Conservation (phyloP, 352 stramenopile genomes). For the Phytopythium aichiense region DNA sequence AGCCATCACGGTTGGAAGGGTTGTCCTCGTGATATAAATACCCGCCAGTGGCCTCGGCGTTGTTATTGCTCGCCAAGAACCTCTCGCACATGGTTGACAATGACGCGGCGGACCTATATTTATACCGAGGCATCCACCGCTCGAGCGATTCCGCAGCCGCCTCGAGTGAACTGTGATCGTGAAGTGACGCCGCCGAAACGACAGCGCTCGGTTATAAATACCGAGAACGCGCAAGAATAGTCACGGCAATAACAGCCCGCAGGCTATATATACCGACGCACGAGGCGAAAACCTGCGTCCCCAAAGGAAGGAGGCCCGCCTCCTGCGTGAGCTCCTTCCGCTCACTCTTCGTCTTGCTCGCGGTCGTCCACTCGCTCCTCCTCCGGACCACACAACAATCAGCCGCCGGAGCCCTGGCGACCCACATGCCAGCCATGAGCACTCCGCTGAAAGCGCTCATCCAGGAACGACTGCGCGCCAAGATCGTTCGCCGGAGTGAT, state of each 20-base stretch:
- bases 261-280: background rate
- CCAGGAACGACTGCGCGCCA: slow-evolving; percentile 62
- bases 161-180: background rate
- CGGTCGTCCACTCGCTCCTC: slow-evolving; percentile 5
- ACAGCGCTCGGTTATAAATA: background rate
- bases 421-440: slow-evolving; percentile 27
- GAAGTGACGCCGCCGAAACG: slow-evolving; percentile 1
- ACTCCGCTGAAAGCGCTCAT: slow-evolving; percentile 70
- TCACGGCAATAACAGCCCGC: background rate
- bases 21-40: background rate
- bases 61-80: background rate
- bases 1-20: background rate
- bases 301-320: background rate
- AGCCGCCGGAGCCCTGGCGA: background rate
- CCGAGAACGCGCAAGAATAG: slow-evolving; percentile 1
- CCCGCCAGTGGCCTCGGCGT: background rate
- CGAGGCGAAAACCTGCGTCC: slow-evolving; percentile 3
- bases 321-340: too few species aligned
- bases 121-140: background rate
- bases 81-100: background rate
- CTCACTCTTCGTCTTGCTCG: slow-evolving; percentile 23
- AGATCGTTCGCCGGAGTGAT: slow-evolving; percentile 44
- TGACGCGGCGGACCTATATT: background rate
- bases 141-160: background rate
- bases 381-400: background rate